A percentile compares a stretch with the other conserved stretches of the same genome.
phyloP scores from a whole-genome alignment of 495 filamentous ascomycete species.

The Trichoderma gamsii region DNA sequence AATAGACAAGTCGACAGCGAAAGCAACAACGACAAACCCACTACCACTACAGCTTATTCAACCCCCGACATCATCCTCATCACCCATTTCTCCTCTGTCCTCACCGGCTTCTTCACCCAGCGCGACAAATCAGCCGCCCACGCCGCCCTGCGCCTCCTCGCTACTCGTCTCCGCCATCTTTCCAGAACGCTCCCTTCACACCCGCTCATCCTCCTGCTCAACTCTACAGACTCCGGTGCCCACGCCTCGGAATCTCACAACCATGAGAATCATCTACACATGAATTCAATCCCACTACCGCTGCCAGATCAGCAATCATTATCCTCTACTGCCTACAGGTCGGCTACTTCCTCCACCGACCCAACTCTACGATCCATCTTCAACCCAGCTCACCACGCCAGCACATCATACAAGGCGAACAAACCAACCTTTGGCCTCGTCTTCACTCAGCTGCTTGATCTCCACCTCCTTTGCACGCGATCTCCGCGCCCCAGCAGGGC shows the following conservation, averaged over 20 bases:
- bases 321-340: neutral
- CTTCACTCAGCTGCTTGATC: constrained; percentile 38
- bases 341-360: constrained; percentile 10
- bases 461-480: constrained; percentile 39
- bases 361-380: constrained; percentile 37
- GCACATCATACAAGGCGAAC: constrained; percentile 17
- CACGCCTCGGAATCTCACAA: neutral
- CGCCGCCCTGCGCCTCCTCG: constrained; percentile 28
- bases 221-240: constrained; percentile 27
- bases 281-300: neutral
- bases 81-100: constrained; percentile 35
- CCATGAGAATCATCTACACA: neutral
- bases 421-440: constrained; percentile 40
- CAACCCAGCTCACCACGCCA: constrained; percentile 14
- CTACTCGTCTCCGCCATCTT: constrained; percentile 30
- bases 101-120: constrained; percentile 37
- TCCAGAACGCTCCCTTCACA: constrained; percentile 22
- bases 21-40: neutral
- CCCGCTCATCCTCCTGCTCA: constrained; percentile 38
- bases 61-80: constrained; percentile 36
- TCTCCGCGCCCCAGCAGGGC: constrained; percentile 30
- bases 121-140: constrained; percentile 31
- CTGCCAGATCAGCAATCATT: neutral
- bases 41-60: too few relatives aligned
- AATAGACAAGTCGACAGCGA: neutral